phyloP scores from a whole-genome alignment of 2,329 filamentous ascomycete species.

The Tympanopsis confertula region DNA sequence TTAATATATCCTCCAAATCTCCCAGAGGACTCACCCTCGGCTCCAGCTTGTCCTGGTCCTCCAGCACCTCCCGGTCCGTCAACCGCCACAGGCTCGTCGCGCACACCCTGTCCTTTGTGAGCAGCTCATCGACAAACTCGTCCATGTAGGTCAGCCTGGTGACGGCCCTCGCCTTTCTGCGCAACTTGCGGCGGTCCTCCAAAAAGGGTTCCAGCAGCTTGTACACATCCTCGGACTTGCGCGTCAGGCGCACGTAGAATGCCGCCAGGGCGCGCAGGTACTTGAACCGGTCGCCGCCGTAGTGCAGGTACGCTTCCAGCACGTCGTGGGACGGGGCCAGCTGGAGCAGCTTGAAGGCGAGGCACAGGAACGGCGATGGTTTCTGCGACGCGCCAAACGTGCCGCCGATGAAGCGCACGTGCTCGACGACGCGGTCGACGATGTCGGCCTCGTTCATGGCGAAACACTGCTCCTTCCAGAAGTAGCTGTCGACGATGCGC shows the following conservation, averaged over 20 bases:
- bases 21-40: constrained; percentile 74
- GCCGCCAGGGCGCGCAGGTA: constrained; percentile 82
- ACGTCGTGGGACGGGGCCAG: constrained; percentile 71
- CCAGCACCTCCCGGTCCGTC: constrained; percentile 67
- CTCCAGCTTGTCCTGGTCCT: constrained; percentile 81
- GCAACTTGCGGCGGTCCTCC: constrained; percentile 72
- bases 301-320: constrained; percentile 66
- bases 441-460: constrained; percentile 76
- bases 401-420: constrained; percentile 73
- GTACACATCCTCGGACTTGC: constrained; percentile 73
- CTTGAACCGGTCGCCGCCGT: constrained; percentile 66
- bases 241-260: constrained; percentile 87
- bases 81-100: constrained; percentile 88
- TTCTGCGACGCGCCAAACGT: constrained; percentile 76
- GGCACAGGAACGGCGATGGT: constrained; percentile 83
- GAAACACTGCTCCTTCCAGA: constrained; percentile 98
- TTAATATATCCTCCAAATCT: constrained; percentile 62
- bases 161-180: constrained; percentile 62
- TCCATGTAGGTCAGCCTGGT: constrained; percentile 74
- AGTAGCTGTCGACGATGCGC: constrained; percentile 88
- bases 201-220: constrained; percentile 69
- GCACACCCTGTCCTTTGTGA: constrained; percentile 81
- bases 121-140: constrained; percentile 83
- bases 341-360: constrained; percentile 89
- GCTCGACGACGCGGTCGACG: constrained; percentile 77